A percentile compares a stretch with the other conserved stretches of the same genome.
Evolutionary conservation across 2,329 filamentous ascomycete genomes (phyloP).

Genomic region (Hymenoscyphus fructigenus): DNA sequence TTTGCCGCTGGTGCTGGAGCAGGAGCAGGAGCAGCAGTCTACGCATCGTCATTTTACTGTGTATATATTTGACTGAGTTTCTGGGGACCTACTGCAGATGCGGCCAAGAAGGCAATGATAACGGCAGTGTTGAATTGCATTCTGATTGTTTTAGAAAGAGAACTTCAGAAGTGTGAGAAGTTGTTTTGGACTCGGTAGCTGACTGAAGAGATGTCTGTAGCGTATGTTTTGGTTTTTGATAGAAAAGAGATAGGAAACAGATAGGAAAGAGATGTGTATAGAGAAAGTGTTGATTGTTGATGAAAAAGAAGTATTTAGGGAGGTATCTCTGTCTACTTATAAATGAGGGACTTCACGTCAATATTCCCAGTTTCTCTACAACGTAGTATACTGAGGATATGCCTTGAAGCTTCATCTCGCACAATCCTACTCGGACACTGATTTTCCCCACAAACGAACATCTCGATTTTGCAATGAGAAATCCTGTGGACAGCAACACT

Average conservation of each 20-base stretch:
- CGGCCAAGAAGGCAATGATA: not conserved
- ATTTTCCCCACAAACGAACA: too few species aligned
- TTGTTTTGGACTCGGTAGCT: not conserved
- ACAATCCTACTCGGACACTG: too few species aligned
- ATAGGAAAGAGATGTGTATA: too few species aligned
- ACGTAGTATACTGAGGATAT: too few species aligned
- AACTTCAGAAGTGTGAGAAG: not conserved
- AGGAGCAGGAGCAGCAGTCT: not conserved
- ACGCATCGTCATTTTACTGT: not conserved
- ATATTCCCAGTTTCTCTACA: too few species aligned
- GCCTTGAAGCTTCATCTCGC: too few species aligned
- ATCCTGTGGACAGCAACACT: too few species aligned
- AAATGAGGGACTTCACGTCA: too few species aligned
- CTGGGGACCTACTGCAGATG: not conserved
- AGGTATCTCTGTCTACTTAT: too few species aligned
- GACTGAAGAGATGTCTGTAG: not conserved
- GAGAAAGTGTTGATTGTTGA: too few species aligned
- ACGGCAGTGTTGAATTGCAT: constrained; percentile 11
- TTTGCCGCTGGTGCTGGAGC: not conserved
- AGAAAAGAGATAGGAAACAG: not conserved
- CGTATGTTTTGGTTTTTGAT: not conserved
- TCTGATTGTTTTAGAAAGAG: not conserved
- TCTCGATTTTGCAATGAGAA: too few species aligned
- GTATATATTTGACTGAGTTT: not conserved
- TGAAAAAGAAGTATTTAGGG: too few species aligned